Evolutionary conservation across 768 basidiomycete genomes (phyloP), one percentile per base, ranked within the genome.

Genomic region (Xerocomellus chrysenteron): DNA sequence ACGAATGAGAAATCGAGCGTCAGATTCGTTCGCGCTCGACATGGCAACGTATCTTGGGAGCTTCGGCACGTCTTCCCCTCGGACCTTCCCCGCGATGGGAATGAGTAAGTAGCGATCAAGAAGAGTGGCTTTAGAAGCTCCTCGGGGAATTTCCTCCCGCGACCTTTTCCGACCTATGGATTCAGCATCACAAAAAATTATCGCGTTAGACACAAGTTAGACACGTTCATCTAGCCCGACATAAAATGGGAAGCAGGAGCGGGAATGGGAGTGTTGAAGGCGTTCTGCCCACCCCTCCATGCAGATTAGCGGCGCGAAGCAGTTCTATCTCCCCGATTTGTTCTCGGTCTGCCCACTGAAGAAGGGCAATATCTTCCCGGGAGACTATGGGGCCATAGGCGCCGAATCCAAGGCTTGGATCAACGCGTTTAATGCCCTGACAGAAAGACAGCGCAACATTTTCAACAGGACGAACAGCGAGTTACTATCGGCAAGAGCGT

Each of bases 391-490:
- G 50, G 71, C 78, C 56, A 85, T 80, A 26, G 78, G 80, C 8
- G 77, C 80, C 2, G 82, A 81, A 59, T 86, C 85, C 45, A 77
- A 80, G 14, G 77, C 77, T 41, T 87, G 86, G 85, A 78, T 86
- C 56, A 80, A 84, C 63, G 78, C 79, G 61, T 85, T 81, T 71
- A 68, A 81, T 52, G 73, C 83, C 52, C 82, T 87, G 68, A 78
- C 78, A 50, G 80, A 83, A 68, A 74, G 79, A 60, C 86, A 86
- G 64, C 82, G 79, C 49, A 80, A 80, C 21, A 54, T 54, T 39
- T 87, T 87, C 62, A 73, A 81, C 41, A 80, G 82, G 67, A 82
- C 83, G 3, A 79, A 78, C 54, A 84, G 80, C 62, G 85, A 86
- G 64, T 76, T 86, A 5, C 75, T 87, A 46, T 82, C 80, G 62